Conservation (phyloP, 2,329 filamentous ascomycete species). For the Sclerotiophoma versabilis region DNA sequence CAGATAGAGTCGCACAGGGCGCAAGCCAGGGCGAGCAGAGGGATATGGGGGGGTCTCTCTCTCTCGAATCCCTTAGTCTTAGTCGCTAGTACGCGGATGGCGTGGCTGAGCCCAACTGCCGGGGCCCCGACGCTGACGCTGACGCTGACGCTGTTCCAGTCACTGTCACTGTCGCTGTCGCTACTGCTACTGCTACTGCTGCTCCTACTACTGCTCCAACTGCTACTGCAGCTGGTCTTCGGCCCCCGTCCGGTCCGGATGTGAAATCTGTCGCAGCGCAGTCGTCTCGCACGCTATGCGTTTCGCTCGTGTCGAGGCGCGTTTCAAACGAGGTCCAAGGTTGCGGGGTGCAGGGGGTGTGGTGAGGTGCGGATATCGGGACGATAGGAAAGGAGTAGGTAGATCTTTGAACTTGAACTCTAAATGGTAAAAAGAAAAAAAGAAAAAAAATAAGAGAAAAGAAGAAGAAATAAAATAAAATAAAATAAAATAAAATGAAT, state of each 20-base stretch:
- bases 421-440: no score
- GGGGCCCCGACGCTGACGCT: no score
- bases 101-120: conserved; percentile 11
- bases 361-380: no score
- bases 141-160: no score
- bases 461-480: not conserved
- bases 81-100: not conserved
- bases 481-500: not conserved
- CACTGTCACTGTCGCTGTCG: no score
- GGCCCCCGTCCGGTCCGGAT: conserved; percentile 22
- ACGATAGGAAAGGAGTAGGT: no score
- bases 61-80: no score
- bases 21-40: conserved; percentile 11
- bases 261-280: conserved; percentile 27
- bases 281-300: conserved; percentile 21
- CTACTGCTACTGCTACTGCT: no score
- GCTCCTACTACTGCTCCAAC: no score
- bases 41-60: not conserved
- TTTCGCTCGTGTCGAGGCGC: conserved; percentile 24
- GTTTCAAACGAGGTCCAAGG: conserved; percentile 18
- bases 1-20: not conserved
- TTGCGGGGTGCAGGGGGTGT: no score
- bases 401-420: no score
- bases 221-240: conserved; percentile 12
- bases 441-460: not conserved